phyloP scores from a whole-genome alignment of 1,284 basidiomycete genomes.

The Singerocomus inundabilis region DNA sequence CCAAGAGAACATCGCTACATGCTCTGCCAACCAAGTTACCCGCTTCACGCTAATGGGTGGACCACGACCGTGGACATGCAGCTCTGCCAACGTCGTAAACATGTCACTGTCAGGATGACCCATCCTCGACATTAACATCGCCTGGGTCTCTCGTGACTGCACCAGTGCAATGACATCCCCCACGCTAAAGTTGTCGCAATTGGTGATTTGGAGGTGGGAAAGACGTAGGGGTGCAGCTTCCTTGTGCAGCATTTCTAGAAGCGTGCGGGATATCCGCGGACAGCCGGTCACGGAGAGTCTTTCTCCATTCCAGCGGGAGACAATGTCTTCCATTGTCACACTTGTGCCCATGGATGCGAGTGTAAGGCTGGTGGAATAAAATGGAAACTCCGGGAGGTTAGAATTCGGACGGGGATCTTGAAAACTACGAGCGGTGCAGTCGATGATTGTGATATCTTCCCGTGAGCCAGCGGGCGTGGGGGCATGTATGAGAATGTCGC shows the following conservation, averaged over 20 bases:
- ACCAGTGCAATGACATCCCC: constrained; percentile 9
- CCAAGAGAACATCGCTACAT: constrained; percentile 13
- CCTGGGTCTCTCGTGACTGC: constrained; percentile 5
- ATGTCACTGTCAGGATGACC: not conserved
- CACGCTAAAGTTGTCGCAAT: constrained; percentile 9
- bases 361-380: constrained; percentile 4
- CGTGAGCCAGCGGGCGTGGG: not conserved
- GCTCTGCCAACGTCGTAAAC: constrained; percentile 1
- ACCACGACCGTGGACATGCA: constrained; percentile 9
- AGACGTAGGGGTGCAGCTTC: not conserved
- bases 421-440: constrained; percentile 7
- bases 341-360: constrained; percentile 1
- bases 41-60: constrained; percentile 8
- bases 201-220: constrained; percentile 3
- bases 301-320: constrained; percentile 9
- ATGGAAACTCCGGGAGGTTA: not conserved
- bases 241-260: constrained; percentile 2
- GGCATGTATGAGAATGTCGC: constrained; percentile 2
- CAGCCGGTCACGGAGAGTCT: constrained; percentile 10
- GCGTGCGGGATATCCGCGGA: constrained; percentile 3
- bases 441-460: constrained; percentile 6
- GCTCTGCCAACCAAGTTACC: constrained; percentile 10
- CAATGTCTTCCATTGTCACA: constrained; percentile 9
- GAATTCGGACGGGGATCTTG: not conserved
- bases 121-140: constrained; percentile 2